Base-by-base conservation (phyloP, 805 yeast species). In the Teunomyces barrocoloradensis region DNA sequence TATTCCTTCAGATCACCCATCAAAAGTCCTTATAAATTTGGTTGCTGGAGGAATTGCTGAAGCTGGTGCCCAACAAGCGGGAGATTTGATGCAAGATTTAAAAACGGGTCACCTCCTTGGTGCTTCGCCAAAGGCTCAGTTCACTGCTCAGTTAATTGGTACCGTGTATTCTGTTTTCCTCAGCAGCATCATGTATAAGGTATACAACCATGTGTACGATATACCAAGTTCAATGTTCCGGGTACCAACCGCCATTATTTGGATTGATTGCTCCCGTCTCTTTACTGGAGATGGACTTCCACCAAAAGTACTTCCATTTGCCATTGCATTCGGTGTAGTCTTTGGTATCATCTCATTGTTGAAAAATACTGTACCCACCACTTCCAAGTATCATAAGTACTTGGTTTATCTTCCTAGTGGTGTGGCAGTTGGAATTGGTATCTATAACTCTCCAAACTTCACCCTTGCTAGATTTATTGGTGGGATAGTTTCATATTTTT, bases 61-160 rank as follows among this genome's bases (percentile, higher is more conserved):
- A 69, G 97, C 98, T 0, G 98, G 98, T 6, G 97, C 99, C 2
- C 98, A 94, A 69, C 99, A 92, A 68, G 97, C 98, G 2, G 98
- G 99, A 27, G 99, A 92, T 67, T 74, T 92, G 60, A 88, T 94
- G 96, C 99, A 92, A 70, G 98, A 94, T 68, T 74, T 92, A 56
- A 94, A 94, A 64, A 91, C 99, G 0, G 98, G 98, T 0, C 92
- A 88, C 65, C 66, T 92, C 45, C 60, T 92, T 2, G 96, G 96
- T 12, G 97, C 98, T 0, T 87, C 96, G 0, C 97, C 97, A 13
- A 79, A 77, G 51, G 96, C 96, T 3, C 99, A 94, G 66, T 91
- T 94, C 57, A 61, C 82, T 17, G 98, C 97, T 0, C 98, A 94
- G 66, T 54, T 90, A 11, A 78, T 90, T 35, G 99, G 99, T 0